These are phyloP conservation scores for Pseudoturritis turrita DNA, from an alignment of 345 rosid genomes.

Conservation along the genomic window DNA sequence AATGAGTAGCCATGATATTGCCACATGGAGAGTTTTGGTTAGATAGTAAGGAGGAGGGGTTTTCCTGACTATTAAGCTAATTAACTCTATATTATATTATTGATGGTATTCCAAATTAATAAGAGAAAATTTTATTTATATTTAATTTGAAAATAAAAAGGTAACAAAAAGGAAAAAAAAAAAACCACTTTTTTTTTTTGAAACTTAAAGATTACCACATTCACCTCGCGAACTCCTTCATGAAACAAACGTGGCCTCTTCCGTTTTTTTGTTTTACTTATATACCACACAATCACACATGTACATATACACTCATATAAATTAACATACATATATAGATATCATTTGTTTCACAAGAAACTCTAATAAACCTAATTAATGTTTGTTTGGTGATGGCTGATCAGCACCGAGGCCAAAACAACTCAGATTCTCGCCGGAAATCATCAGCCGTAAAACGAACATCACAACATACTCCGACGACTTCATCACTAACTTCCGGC, in stretches of 20 bases:
- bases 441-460: conserved; percentile 26
- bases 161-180: conserved; percentile 6
- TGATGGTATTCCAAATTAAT: too few relatives aligned
- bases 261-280: conserved; percentile 39
- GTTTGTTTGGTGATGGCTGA: conserved; percentile 44
- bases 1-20: too few relatives aligned
- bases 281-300: conserved; percentile 31
- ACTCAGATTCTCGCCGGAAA: conserved; percentile 47
- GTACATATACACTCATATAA: background rate
- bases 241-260: conserved; percentile 70
- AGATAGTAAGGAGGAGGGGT: too few relatives aligned
- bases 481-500: conserved; percentile 13
- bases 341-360: conserved; percentile 20
- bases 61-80: too few relatives aligned
- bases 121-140: background rate
- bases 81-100: too few relatives aligned
- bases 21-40: too few relatives aligned
- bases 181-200: too few relatives aligned
- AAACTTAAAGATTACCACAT: conserved; percentile 49
- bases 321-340: background rate
- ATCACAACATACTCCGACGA: conserved; percentile 5
- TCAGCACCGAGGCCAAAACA: conserved; percentile 33
- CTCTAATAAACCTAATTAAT: conserved; percentile 2
- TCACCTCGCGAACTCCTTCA: conserved; percentile 66
- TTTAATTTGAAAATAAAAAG: background rate